These are phyloP conservation scores for Talaromyces funiculosus DNA, from an alignment of 2,329 filamentous ascomycete genomes.

Conservation along the genomic window DNA sequence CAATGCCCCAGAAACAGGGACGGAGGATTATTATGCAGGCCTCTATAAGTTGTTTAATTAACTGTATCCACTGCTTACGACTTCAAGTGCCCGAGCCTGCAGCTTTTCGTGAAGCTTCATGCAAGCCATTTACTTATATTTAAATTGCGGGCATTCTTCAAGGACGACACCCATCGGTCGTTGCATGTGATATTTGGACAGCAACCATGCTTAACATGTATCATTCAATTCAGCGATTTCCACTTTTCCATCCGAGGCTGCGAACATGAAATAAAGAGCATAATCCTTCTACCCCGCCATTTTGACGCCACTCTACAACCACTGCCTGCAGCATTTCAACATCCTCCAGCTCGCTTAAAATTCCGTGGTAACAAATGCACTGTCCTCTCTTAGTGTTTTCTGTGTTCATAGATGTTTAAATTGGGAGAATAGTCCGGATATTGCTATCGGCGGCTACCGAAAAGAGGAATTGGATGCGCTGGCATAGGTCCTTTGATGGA, in stretches of 20 bases:
- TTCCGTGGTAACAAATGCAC: too few relatives aligned
- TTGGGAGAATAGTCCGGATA: too few relatives aligned
- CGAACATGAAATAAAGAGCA: neutral
- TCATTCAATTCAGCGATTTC: neutral
- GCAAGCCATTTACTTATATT: neutral
- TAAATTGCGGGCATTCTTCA: neutral
- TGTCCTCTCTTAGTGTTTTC: too few relatives aligned
- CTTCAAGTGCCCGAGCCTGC: neutral
- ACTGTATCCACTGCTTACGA: neutral
- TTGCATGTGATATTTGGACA: neutral
- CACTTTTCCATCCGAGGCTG: neutral
- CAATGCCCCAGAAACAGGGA: neutral
- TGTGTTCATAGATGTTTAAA: too few relatives aligned
- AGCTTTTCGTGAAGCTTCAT: neutral
- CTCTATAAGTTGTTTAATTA: neutral
- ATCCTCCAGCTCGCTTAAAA: too few relatives aligned
- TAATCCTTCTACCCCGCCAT: neutral
- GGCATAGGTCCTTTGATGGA: too few relatives aligned
- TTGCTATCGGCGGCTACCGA: too few relatives aligned
- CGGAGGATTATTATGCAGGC: neutral
- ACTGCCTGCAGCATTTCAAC: too few relatives aligned
- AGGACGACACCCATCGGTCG: neutral
- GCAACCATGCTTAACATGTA: neutral
- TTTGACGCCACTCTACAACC: slow-evolving; percentile 19
- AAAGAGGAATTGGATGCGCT: too few relatives aligned